Conservation (phyloP, 495 filamentous ascomycete species). For the Xylaria nigripes region DNA sequence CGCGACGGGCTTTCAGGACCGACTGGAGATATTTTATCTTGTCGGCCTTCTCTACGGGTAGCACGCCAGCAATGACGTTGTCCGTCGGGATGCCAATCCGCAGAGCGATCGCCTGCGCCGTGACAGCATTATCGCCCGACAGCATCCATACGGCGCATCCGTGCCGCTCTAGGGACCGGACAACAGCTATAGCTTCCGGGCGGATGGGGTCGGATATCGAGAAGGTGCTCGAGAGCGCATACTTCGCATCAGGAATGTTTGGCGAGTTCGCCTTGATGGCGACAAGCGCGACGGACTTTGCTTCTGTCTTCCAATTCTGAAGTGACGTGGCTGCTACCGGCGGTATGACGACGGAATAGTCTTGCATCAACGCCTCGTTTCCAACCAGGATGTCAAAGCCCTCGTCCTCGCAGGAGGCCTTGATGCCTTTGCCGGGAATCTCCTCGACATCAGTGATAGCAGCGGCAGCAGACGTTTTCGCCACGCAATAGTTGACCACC, state of each 20-base stretch:
- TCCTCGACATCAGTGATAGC: conserved; percentile 54
- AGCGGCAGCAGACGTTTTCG: conserved; percentile 27
- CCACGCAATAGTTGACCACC: conserved; percentile 58
- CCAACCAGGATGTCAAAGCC: conserved; percentile 67
- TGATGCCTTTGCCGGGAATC: conserved; percentile 73
- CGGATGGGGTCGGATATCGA: conserved; percentile 69
- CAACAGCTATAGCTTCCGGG: conserved; percentile 58
- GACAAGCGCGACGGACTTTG: conserved; percentile 66
- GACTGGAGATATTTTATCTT: conserved; percentile 75
- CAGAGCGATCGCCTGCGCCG: conserved; percentile 66
- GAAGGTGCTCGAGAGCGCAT: conserved; percentile 42
- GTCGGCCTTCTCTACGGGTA: conserved; percentile 77
- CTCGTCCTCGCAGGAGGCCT: conserved; percentile 50
- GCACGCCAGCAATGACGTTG: conserved; percentile 80
- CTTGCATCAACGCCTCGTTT: conserved; percentile 66
- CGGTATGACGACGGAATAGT: conserved; percentile 31
- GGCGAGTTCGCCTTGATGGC: conserved; percentile 34
- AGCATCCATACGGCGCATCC: conserved; percentile 82
- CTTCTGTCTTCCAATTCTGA: conserved; percentile 58
- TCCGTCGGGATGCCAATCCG: conserved; percentile 63
- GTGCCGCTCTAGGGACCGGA: conserved; percentile 56
- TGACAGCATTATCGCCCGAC: conserved; percentile 72
- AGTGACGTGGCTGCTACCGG: conserved; percentile 37
- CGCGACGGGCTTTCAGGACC: conserved; percentile 35
- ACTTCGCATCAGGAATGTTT: conserved; percentile 11